Evolutionary conservation across 2,329 filamentous ascomycete species (phyloP), one percentile per base, ranked within the genome.

Genomic region (Septoria petroselini): DNA sequence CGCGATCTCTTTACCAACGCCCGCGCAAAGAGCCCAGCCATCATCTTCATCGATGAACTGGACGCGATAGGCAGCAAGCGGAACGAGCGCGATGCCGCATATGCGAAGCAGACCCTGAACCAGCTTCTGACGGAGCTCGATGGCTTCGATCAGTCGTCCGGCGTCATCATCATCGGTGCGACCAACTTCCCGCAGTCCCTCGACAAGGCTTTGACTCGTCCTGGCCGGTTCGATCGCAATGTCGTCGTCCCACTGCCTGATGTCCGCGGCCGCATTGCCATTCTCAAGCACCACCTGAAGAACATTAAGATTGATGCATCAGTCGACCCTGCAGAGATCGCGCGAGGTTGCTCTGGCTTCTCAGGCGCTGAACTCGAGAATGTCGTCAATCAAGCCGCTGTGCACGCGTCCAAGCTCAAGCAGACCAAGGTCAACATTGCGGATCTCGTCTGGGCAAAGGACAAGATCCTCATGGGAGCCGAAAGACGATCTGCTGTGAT

Each of bases 291-390:
- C 67, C 91, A 98, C 71, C 86, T 93, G 70, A 87, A 88, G 73
- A 93, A 94, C 68, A 85, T 98, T 65, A 89, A 91, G 70, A 78
- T 88, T 42, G 79, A 82, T 27, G 76, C 81, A 4, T 85, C 94
- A 62, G 88, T 96, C 37, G 91, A 96, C 67, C 75, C 94, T 30
- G 82, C 88, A 19, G 79, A 87, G 52, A 82, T 98, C 62, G 93
- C 93, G 29, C 83, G 87, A 54, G 88, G 88, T 54, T 95, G 91
- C 11, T 84, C 89, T 47, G 93, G 93, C 8, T 90, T 95, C 63
- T 97, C 91, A 41, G 93, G 93, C 59, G 93, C 93, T 15, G 93
- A 98, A 62, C 78, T 98, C 9, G 93, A 97, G 72, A 98, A 96
- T 67, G 82, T 98, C 61, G 86, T 95, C 65, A 98, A 98, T 71